phyloP scores from a whole-genome alignment of 495 filamentous ascomycete genomes.

The Apodospora peruviana region DNA sequence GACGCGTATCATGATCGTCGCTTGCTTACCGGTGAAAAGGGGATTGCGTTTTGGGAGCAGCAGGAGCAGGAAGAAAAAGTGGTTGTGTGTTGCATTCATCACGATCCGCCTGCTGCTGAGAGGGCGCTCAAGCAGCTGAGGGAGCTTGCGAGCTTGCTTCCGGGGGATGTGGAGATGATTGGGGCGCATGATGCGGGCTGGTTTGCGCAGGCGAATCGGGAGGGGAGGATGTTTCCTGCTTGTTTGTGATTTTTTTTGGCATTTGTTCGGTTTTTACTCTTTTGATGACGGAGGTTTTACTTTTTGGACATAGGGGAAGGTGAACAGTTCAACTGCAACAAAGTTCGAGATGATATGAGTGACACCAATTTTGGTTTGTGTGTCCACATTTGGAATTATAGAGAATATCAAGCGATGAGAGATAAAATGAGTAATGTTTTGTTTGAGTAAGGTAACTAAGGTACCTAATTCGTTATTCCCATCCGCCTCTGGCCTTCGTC shows the following conservation, averaged over 20 bases:
- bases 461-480: neutral
- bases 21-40: constrained; percentile 22
- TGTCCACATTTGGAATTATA: no score
- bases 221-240: neutral
- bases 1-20: constrained; percentile 22
- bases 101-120: constrained; percentile 5
- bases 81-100: constrained; percentile 26
- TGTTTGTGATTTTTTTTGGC: neutral
- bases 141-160: neutral
- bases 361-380: no score
- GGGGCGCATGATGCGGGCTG: neutral
- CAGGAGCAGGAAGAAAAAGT: constrained; percentile 18
- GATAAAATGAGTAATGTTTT: no score
- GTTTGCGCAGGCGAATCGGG: neutral
- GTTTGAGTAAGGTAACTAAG: neutral
- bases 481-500: neutral
- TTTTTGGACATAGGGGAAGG: no score
- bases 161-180: neutral
- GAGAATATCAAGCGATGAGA: no score
- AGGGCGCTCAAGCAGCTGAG: neutral
- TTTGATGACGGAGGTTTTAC: no score
- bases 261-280: no score
- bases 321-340: no score
- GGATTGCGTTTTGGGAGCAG: constrained; percentile 29
- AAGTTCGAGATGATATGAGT: no score